Evolutionary conservation across 176 grass and related monocot genomes (phyloP), one percentile per base, ranked within the genome.

Genomic region (Bromus sterilis): DNA sequence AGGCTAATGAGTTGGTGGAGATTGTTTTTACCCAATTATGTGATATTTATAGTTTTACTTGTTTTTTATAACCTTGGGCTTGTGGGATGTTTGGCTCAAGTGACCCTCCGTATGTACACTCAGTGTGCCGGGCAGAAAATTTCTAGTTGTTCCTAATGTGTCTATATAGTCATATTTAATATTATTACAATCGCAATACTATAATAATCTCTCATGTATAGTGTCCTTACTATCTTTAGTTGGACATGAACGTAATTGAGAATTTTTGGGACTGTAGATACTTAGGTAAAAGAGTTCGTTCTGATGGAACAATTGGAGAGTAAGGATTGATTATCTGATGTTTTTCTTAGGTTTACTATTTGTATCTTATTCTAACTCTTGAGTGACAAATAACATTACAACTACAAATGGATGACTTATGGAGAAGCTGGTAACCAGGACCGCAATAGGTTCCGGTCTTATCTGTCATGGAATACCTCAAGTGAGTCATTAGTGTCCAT

Each of bases 401-500:
- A 91, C 24, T 97, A 97, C 85, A 92, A 94, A 84, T 97, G 94
- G 94, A 94, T 97, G 89, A 97, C 94, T 11, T 97, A 94, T 80
- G 89, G 94, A 79, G 94, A 97, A 93, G 82, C 77, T 79, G 80
- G 89, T 77, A 0, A 86, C 79, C 32, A 80, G 94, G 39, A 75
- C 85, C 72, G 91, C 94, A 62, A 88, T 97, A 86, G 94, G 94
- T 76, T 97, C 91, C 82, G 91, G 91, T 36, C 89, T 97, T 55
- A 80, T 88, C 75, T 72, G 86, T 79, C 89, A 94, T 71, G 89
- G 87, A 56, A 91, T 97, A 89, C 71, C 80, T 76, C 77, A 97
- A 78, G 94, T 97, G 83, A 80, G 71, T 84, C 40, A 46, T 86
- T 55, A 49, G 63, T 36, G 55, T 61, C 78, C 69, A 6, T 35